Percentiles rank a stretch among this genome's conserved stretches.
phyloP scores from a whole-genome alignment of 192 early-diverging fungal genomes.

The Thamnidium elegans region DNA sequence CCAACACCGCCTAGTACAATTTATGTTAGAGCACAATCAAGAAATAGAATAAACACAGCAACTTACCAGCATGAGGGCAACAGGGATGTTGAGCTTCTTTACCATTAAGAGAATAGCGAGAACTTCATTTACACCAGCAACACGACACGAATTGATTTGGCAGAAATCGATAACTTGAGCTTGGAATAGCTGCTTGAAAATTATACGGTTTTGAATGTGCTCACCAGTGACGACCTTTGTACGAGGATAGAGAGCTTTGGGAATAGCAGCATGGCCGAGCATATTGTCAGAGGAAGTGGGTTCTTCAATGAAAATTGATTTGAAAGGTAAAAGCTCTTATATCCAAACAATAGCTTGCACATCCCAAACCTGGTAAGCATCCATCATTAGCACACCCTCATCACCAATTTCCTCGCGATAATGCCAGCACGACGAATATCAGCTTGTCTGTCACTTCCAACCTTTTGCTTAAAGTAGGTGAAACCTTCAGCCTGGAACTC shows the following conservation, averaged over 20 bases:
- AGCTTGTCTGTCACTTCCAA: slow-evolving; percentile 31
- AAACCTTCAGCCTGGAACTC: slow-evolving; percentile 44
- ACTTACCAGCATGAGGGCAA: slow-evolving; percentile 33
- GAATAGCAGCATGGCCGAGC: slow-evolving; percentile 38
- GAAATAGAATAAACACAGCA: too few species aligned
- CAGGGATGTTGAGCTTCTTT: slow-evolving; percentile 39
- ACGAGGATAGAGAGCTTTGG: slow-evolving; percentile 35
- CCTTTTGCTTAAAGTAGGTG: slow-evolving; percentile 49
- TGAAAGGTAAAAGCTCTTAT: slow-evolving; percentile 40
- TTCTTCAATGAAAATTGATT: slow-evolving; percentile 46
- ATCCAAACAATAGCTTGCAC: slow-evolving; percentile 49
- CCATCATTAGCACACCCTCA: slow-evolving; percentile 43
- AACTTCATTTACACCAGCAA: slow-evolving; percentile 40
- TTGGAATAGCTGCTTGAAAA: slow-evolving; percentile 46
- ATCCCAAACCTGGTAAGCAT: slow-evolving; percentile 51
- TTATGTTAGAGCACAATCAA: too few species aligned
- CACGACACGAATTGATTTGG: slow-evolving; percentile 39
- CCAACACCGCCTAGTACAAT: slow-evolving; percentile 27
- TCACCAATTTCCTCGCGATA: slow-evolving; percentile 46
- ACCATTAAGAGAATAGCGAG: slow-evolving; percentile 41
- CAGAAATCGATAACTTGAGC: slow-evolving; percentile 40
- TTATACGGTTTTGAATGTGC: slow-evolving; percentile 39
- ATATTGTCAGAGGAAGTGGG: slow-evolving; percentile 44
- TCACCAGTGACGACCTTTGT: slow-evolving; percentile 38
- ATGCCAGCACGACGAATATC: slow-evolving; percentile 41